Base-by-base conservation (phyloP, 805 yeast species). In the Pichia insulana region DNA sequence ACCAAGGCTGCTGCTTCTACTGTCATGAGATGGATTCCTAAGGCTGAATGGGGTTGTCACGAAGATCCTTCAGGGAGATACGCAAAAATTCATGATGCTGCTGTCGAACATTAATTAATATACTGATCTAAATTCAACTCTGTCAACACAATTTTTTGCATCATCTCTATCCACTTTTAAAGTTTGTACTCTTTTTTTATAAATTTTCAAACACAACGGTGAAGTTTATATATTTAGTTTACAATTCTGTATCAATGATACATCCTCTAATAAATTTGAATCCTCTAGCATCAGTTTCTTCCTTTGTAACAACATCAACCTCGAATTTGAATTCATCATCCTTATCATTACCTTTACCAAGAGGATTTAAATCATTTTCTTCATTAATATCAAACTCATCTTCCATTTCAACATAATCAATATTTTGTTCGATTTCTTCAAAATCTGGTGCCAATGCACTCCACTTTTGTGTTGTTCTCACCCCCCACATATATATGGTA, bases 41-140 rank as follows among this genome's bases (percentile, higher is more conserved):
- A 92, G 76, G 97, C 97, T 50, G 98, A 92, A 67, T 92, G 99
- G 99, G 99, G 99, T 53, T 92, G 98, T 70, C 88, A 89, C 59
- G 96, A 82, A 57, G 99, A 92, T 68, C 99, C 99, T 42, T 84
- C 96, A 43, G 99, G 99, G 52, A 85, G 99, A 71, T 90, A 73
- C 62, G 97, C 95, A 54, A 78, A 84, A 70, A 78, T 83, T 55
- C 98, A 92, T 65, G 89, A 84, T 43, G 64, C 81, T 56, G 76
- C 81, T 50, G 75, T 80, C 31, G 25, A 41, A 6, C 40, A 45
- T 20, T 36, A 35, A 35, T 26, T 22, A 22, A 22, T 22, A 22
- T 8, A 22, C 25, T 22, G 25, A 6, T 6, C 5, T 22, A 22
- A 22, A 22, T 22, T 22, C 5, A 22, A 22, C 15, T 6, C 10